phyloP scores from a whole-genome alignment of 345 rosid species.

The Brassica incana region DNA sequence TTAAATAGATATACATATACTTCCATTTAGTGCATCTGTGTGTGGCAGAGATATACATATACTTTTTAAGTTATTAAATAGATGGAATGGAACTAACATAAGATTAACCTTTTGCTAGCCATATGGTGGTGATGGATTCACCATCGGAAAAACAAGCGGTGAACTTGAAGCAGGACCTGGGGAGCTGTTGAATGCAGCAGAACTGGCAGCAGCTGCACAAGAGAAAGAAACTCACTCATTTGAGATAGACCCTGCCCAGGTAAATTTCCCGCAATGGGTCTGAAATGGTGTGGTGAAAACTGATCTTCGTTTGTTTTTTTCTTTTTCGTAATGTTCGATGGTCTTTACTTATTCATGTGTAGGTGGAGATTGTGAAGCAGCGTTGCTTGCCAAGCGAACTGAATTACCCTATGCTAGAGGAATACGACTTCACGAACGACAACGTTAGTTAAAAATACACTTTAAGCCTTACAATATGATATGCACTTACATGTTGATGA shows the following conservation, averaged over 20 bases:
- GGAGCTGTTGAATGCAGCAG: constrained; percentile 80
- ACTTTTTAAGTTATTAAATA: constrained; percentile 1
- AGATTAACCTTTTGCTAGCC: constrained; percentile 39
- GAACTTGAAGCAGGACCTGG: constrained; percentile 63
- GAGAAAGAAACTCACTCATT: constrained; percentile 92
- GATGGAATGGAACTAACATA: constrained; percentile 2
- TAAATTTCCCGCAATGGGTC: constrained; percentile 16
- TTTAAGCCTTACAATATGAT: constrained; percentile 3
- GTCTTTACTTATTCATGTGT: constrained; percentile 28
- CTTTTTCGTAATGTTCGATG: background rate
- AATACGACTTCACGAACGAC: constrained; percentile 92
- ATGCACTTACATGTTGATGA: background rate
- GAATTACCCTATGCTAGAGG: constrained; percentile 99
- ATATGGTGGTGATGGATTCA: constrained; percentile 62
- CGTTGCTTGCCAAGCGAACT: constrained; percentile 96
- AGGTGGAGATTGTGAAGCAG: constrained; percentile 98
- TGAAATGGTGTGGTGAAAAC: background rate
- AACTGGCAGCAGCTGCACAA: constrained; percentile 89
- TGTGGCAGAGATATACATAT: background rate
- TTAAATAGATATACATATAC: no score
- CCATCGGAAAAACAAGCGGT: constrained; percentile 67
- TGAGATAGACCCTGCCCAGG: constrained; percentile 92
- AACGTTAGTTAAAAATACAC: constrained; percentile 52
- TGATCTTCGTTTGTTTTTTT: background rate
- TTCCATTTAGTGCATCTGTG: background rate